Percentiles rank a stretch among this genome's conserved stretches.
Conservation (phyloP, 306 rosid species). For the Begonia masoniana region DNA sequence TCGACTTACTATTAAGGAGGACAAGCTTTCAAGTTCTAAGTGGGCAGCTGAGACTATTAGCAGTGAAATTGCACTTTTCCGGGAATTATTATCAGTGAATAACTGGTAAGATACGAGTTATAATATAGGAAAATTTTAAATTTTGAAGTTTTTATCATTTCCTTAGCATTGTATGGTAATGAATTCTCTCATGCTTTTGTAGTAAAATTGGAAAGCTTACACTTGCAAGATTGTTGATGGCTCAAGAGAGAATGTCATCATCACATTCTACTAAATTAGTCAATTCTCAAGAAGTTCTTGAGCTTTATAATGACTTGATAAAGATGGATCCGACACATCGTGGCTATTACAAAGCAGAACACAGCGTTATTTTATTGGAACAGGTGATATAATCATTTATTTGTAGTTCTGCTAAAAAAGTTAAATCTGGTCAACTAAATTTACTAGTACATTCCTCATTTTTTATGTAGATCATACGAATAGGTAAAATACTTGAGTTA, state of each 20-base stretch:
- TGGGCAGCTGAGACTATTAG: conserved; percentile 50
- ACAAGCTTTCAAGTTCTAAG: conserved; percentile 22
- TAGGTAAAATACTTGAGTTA: too few relatives aligned
- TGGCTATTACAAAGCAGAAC: conserved; percentile 50
- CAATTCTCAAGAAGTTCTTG: conserved; percentile 50
- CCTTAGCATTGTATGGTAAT: conserved; percentile 4
- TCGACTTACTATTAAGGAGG: conserved; percentile 23
- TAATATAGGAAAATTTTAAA: neutral
- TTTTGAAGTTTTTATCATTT: conserved; percentile 9
- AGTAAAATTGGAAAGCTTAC: conserved; percentile 91
- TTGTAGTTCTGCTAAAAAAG: neutral
- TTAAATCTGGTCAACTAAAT: neutral
- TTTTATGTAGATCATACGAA: too few relatives aligned
- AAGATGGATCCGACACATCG: conserved; percentile 52
- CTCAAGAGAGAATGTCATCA: conserved; percentile 42
- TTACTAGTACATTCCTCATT: too few relatives aligned
- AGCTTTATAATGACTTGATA: conserved; percentile 53
- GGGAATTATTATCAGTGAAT: conserved; percentile 43
- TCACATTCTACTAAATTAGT: conserved; percentile 21
- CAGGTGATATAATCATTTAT: conserved; percentile 24
- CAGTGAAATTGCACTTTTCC: conserved; percentile 50
- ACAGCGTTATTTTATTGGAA: conserved; percentile 27
- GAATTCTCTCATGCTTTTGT: conserved; percentile 12
- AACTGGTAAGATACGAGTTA: conserved; percentile 37
- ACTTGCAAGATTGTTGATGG: conserved; percentile 75